Conservation (phyloP, 257 asterid species). For the Solanum pinnatisectum region DNA sequence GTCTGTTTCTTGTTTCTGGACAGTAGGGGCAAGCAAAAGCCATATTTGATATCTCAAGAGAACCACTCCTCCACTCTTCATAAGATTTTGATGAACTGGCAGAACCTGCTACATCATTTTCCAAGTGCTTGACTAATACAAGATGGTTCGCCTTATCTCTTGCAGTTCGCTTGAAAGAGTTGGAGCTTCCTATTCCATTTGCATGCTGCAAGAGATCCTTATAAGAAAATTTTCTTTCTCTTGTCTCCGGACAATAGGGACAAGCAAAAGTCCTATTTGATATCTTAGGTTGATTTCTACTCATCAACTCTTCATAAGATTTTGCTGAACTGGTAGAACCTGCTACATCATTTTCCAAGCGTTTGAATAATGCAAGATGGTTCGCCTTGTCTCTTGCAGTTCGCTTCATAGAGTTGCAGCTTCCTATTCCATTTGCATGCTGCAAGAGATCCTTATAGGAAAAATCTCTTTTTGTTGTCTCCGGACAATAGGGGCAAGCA, state of each 20-base stretch:
- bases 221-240: constrained; percentile 33
- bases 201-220: constrained; percentile 73
- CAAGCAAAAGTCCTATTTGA: constrained; percentile 51
- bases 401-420: constrained; percentile 45
- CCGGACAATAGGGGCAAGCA: constrained; percentile 76
- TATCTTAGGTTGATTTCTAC: constrained; percentile 38
- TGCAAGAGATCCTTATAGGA: constrained; percentile 58
- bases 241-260: constrained; percentile 65
- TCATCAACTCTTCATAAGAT: constrained; percentile 33
- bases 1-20: constrained; percentile 44
- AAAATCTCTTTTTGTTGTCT: constrained; percentile 44
- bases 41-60: constrained; percentile 38
- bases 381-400: constrained; percentile 48
- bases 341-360: constrained; percentile 40
- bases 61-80: constrained; percentile 43
- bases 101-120: constrained; percentile 25
- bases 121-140: constrained; percentile 57
- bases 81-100: constrained; percentile 33
- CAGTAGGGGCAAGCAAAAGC: constrained; percentile 71
- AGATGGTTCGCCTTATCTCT: constrained; percentile 59
- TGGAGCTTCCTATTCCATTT: constrained; percentile 40
- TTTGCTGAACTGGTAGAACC: constrained; percentile 33
- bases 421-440: constrained; percentile 61
- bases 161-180: constrained; percentile 38
- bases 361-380: constrained; percentile 70